A percentile compares a stretch with the other conserved stretches of the same genome.
Evolutionary conservation across 2,329 filamentous ascomycete species (phyloP).

Genomic region (Ascochyta pisi): DNA sequence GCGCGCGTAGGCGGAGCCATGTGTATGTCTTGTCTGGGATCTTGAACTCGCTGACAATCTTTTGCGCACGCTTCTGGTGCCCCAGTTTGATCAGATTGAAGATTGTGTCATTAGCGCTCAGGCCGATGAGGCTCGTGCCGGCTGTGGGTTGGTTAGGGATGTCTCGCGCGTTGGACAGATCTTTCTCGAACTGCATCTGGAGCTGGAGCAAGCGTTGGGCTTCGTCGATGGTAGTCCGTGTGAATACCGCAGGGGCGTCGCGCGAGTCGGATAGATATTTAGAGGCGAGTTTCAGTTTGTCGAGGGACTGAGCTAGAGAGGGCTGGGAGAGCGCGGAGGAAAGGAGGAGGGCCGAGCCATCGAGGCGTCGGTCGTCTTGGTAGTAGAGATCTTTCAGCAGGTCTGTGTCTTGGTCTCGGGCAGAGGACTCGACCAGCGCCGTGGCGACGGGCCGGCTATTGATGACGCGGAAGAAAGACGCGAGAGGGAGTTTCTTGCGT

Average conservation of each 20-base stretch:
- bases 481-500: constrained; percentile 87
- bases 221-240: constrained; percentile 79
- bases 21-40: constrained; percentile 88
- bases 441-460: constrained; percentile 85
- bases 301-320: constrained; percentile 71
- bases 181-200: constrained; percentile 86
- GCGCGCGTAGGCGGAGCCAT: constrained; percentile 84
- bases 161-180: constrained; percentile 68
- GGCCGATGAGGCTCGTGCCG: constrained; percentile 72
- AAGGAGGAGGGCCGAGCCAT: constrained; percentile 87
- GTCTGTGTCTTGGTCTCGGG: constrained; percentile 77
- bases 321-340: constrained; percentile 80
- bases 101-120: constrained; percentile 90
- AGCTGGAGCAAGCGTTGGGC: constrained; percentile 79
- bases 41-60: constrained; percentile 87
- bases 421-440: constrained; percentile 86
- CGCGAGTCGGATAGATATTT: constrained; percentile 85
- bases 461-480: constrained; percentile 90
- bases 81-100: constrained; percentile 85
- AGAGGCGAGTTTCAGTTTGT: constrained; percentile 87
- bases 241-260: constrained; percentile 73
- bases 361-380: constrained; percentile 88
- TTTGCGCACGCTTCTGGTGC: constrained; percentile 83
- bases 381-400: constrained; percentile 96
- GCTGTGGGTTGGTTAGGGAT: constrained; percentile 16